Evolutionary conservation across 164 flowering plant species (phyloP).

Genomic region (Vitis rotundifolia): DNA sequence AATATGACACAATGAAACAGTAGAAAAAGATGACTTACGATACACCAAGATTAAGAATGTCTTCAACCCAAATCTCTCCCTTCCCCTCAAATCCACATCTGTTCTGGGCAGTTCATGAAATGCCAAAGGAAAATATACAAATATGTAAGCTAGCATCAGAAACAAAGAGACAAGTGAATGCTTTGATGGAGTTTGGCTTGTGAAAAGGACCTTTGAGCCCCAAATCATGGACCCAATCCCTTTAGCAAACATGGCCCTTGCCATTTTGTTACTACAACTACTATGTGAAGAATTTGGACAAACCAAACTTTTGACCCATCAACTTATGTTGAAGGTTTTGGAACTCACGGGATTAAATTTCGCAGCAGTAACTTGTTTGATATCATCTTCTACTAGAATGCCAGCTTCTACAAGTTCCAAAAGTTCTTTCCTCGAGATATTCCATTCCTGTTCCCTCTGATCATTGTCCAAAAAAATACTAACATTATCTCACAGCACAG

Average conservation of each 20-base stretch:
- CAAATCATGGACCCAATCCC: neutral
- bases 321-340: neutral
- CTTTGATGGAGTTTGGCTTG: neutral
- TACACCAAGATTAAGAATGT: constrained; percentile 93
- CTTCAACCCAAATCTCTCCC: constrained; percentile 92
- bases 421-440: constrained; percentile 92
- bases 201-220: neutral
- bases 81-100: constrained; percentile 93
- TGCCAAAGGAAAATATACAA: neutral
- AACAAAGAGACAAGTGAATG: neutral
- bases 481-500: constrained; percentile 2
- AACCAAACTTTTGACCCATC: neutral
- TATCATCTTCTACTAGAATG: constrained; percentile 68
- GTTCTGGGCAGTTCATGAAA: constrained; percentile 52
- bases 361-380: constrained; percentile 56
- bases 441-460: constrained; percentile 99
- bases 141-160: neutral
- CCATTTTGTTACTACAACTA: neutral
- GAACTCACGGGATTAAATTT: constrained; percentile 86
- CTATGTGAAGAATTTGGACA: neutral
- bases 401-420: constrained; percentile 85
- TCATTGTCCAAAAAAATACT: constrained; percentile 14
- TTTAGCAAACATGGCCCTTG: too few species aligned
- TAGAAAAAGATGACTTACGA: constrained; percentile 57
- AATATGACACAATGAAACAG: neutral